phyloP scores from a whole-genome alignment of 2,329 filamentous ascomycete genomes.

The Harringtonia lauricola region DNA sequence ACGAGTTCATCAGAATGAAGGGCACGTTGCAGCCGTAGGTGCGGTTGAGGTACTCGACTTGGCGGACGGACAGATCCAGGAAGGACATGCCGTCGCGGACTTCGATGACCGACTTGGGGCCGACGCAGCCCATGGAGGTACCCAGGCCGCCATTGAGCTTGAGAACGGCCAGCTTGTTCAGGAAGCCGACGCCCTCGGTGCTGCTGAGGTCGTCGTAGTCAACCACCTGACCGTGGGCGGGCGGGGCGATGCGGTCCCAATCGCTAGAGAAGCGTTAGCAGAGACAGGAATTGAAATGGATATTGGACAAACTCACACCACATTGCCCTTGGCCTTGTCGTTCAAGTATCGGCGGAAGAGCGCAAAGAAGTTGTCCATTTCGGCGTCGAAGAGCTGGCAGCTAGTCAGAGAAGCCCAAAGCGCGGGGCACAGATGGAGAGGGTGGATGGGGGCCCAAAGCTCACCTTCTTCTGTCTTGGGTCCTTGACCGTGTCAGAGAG shows the following conservation, averaged over 20 bases:
- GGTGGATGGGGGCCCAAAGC: not conserved
- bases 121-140: conserved; percentile 99
- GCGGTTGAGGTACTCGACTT: conserved; percentile 98
- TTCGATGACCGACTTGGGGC: conserved; percentile 98
- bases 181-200: conserved; percentile 82
- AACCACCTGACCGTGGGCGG: conserved; percentile 86
- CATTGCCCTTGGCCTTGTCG: conserved; percentile 97
- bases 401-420: not conserved
- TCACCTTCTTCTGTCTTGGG: conserved; percentile 70
- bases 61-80: conserved; percentile 93
- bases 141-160: conserved; percentile 99
- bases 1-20: conserved; percentile 99
- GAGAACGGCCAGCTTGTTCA: conserved; percentile 94
- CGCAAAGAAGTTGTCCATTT: conserved; percentile 99
- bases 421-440: too few species aligned
- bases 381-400: conserved; percentile 82
- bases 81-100: conserved; percentile 99
- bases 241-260: conserved; percentile 94
- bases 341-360: conserved; percentile 97
- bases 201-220: conserved; percentile 87
- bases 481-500: conserved; percentile 85
- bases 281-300: too few species aligned
- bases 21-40: conserved; percentile 96
- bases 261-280: too few species aligned
- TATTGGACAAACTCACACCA: too few species aligned